Percentiles rank a stretch among this genome's conserved stretches.
Conservation (phyloP, 83 land plant genomes). For the Diphasiastrum complanatum region DNA sequence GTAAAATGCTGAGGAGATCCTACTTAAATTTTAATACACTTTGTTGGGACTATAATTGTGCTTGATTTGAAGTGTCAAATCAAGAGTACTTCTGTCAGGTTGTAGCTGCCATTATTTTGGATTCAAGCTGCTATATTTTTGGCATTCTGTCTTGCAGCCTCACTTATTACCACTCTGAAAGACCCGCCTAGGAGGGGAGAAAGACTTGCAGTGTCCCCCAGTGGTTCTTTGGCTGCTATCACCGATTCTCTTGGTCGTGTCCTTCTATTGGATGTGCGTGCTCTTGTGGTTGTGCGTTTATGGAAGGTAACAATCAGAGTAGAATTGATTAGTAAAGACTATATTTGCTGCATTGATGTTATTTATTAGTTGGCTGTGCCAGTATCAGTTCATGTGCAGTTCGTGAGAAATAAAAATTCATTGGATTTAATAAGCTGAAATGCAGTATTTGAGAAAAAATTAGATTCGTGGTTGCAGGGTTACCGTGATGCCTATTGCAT, state of each 20-base stretch:
- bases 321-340: background rate
- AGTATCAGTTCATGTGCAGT: too few species aligned
- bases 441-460: background rate
- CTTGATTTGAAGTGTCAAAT: too few species aligned
- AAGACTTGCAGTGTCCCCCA: slow-evolving; percentile 69
- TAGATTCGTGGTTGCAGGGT: slow-evolving; percentile 45
- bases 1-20: background rate
- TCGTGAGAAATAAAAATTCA: background rate
- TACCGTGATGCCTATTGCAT: slow-evolving; percentile 94
- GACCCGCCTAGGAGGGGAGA: slow-evolving; percentile 81
- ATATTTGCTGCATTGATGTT: background rate
- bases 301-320: slow-evolving; percentile 88
- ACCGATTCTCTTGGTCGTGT: slow-evolving; percentile 96
- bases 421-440: background rate
- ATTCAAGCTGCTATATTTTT: too few species aligned
- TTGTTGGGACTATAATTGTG: too few species aligned
- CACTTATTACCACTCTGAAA: slow-evolving; percentile 74
- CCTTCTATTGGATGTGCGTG: slow-evolving; percentile 77
- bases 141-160: slow-evolving; percentile 74
- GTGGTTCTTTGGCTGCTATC: slow-evolving; percentile 89
- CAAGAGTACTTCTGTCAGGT: too few species aligned
- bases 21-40: too few species aligned
- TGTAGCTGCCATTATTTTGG: too few species aligned
- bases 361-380: too few species aligned
- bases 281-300: slow-evolving; percentile 83